Conservation (phyloP, 495 filamentous ascomycete genomes). For the Penicillium soppii region DNA sequence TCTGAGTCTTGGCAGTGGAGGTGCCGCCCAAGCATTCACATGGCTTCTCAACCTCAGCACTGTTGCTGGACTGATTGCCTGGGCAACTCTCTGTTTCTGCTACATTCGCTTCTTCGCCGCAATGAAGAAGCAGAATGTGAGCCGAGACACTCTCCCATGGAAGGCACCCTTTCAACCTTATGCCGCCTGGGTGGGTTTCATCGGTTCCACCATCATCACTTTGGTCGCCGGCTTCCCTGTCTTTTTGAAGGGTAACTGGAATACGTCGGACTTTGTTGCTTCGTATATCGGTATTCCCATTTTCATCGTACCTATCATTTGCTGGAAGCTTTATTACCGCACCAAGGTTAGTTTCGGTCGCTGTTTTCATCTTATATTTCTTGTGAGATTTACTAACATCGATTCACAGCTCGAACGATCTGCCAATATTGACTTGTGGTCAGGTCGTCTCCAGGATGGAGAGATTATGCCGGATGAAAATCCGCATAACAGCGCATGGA, state of each 20-base stretch:
- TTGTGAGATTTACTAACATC: conserved; percentile 1
- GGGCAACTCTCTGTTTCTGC: conserved; percentile 58
- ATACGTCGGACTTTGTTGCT: conserved; percentile 51
- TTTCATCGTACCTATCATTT: conserved; percentile 55
- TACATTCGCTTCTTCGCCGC: conserved; percentile 63
- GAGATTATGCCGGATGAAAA: conserved; percentile 25
- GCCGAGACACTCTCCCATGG: conserved; percentile 56
- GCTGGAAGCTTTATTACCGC: conserved; percentile 58
- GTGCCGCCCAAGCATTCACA: conserved; percentile 47
- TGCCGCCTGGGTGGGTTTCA: conserved; percentile 57
- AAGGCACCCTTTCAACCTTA: conserved; percentile 61
- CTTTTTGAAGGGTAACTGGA: conserved; percentile 38
- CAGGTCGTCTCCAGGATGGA: conserved; percentile 37
- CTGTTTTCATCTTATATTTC: background rate
- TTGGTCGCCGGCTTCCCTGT: conserved; percentile 43
- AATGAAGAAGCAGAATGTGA: conserved; percentile 57
- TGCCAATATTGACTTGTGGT: conserved; percentile 34
- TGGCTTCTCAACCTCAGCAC: conserved; percentile 63
- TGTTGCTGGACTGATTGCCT: conserved; percentile 60
- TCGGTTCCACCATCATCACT: conserved; percentile 52
- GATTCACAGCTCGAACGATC: conserved; percentile 25
- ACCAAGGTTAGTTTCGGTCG: conserved; percentile 35
- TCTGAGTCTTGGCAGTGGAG: conserved; percentile 41
- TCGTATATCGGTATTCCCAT: conserved; percentile 58
- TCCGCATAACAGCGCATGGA: conserved; percentile 20